Evolutionary conservation across 1,284 basidiomycete species (phyloP), one percentile per base, ranked within the genome.

Genomic region (Marasmius oreades): DNA sequence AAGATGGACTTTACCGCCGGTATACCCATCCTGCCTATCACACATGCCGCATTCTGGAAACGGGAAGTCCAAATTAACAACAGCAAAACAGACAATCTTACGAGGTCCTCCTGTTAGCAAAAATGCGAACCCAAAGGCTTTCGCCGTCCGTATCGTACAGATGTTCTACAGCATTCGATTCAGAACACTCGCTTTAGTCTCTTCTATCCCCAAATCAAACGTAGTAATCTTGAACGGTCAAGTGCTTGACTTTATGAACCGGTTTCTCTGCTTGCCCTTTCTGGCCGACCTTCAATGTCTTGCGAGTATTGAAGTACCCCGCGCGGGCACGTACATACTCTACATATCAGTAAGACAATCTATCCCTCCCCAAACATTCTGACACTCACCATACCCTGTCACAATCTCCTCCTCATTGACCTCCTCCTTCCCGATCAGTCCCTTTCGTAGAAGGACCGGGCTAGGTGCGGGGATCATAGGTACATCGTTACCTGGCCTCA

Each of bases 381-480:
- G 23, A 11, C n/a, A 57, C 60, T 24, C 42, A 61, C 60, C 57
- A 18, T 51, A 58, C 22, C 60, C 58, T 23, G 52, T 61, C 5
- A 62, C 55, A 6, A 55, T 52, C 24, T 61, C 60, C n/a, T 58
- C 33, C 18, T 36, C 37, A n/a, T 59, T 46, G 24, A 43, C 39
- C n/a, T 56, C 46, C 18, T 57, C 54, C 18, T 63, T 55, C 11
- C 55, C 57, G 12, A 66, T 53, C 18, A 44, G 47, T 16, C 65
- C 64, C 43, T 64, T 62, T 7, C 67, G 62, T 5, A 57, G 18
- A 7, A 69, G 64, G 10, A 69, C 62, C n/a, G 67, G 64, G 45
- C 64, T 67, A 1, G 59, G 56, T 1, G 55, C 63, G 10, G 64
- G 63, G 16, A 62, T 52, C 55, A 69, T 63, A 7, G 59, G 59